These are phyloP conservation scores for Oryza meridionalis DNA, from an alignment of 176 grass and related monocot genomes.

Conservation along the genomic window DNA sequence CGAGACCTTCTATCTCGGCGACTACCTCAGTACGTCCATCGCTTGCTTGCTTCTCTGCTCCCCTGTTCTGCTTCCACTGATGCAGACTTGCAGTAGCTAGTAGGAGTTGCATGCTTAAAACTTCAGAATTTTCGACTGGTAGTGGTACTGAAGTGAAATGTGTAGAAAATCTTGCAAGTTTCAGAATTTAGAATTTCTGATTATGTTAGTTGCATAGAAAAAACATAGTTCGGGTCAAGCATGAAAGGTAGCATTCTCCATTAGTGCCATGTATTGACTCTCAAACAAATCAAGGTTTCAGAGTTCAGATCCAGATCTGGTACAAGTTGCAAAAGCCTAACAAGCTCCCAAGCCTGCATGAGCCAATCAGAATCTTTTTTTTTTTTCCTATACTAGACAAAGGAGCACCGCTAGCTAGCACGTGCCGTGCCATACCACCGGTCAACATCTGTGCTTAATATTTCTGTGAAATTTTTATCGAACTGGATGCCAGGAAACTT, in stretches of 20 bases:
- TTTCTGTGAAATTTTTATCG: too few species aligned
- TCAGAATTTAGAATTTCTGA: not conserved
- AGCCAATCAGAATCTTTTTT: slow-evolving; percentile 3
- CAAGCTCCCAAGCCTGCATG: not conserved
- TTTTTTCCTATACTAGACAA: not conserved
- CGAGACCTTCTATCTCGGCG: slow-evolving; percentile 74
- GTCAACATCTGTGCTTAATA: not conserved
- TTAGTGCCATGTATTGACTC: not conserved
- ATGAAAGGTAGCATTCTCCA: too few species aligned
- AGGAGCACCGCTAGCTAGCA: not conserved
- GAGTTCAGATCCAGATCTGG: slow-evolving; percentile 48
- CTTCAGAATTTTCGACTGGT: too few species aligned
- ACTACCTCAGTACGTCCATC: slow-evolving; percentile 67
- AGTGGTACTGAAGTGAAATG: too few species aligned
- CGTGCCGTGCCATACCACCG: not conserved
- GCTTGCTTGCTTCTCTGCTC: not conserved
- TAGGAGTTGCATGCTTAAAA: too few species aligned
- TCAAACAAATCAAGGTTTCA: not conserved
- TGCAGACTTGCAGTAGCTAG: too few species aligned
- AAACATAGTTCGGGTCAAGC: too few species aligned
- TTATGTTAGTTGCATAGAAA: not conserved
- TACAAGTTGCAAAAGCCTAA: not conserved
- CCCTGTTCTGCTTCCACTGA: not conserved
- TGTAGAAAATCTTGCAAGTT: too few species aligned
- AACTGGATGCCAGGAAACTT: too few species aligned